phyloP scores from a whole-genome alignment of 2,329 filamentous ascomycete genomes.

The Penicillium sclerotigenum region DNA sequence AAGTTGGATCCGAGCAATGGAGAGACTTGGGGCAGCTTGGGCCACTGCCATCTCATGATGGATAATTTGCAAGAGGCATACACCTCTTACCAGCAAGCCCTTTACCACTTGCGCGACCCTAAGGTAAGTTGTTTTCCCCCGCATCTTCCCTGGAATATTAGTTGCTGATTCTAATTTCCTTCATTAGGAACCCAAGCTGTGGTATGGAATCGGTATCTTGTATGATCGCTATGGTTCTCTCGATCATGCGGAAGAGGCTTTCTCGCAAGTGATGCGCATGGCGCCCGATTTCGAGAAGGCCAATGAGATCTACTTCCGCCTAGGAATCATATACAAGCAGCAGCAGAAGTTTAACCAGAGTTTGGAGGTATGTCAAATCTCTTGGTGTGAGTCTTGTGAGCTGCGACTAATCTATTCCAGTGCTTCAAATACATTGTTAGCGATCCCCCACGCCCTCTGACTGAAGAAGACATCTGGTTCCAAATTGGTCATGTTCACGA shows the following conservation, averaged over 20 bases:
- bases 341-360: conserved; percentile 91
- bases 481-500: conserved; percentile 99
- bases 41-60: conserved; percentile 99
- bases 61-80: conserved; percentile 97
- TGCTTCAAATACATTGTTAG: conserved; percentile 98
- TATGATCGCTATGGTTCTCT: conserved; percentile 96
- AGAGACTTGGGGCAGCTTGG: conserved; percentile 93
- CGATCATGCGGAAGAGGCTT: conserved; percentile 96
- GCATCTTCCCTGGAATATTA: too few relatives aligned
- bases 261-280: conserved; percentile 98
- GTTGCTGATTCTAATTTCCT: conserved; percentile 11
- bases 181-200: conserved; percentile 82
- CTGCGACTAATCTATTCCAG: conserved; percentile 46
- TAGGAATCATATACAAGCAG: conserved; percentile 99
- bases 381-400: not conserved
- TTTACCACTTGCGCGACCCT: conserved; percentile 88
- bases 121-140: conserved; percentile 59
- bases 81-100: conserved; percentile 89
- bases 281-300: conserved; percentile 97
- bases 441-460: conserved; percentile 85
- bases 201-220: conserved; percentile 97
- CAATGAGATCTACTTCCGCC: conserved; percentile 96
- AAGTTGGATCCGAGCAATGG: conserved; percentile 87
- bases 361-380: conserved; percentile 67
- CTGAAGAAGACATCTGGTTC: conserved; percentile 99